Conservation (phyloP, 257 asterid genomes). For the Solanum chilense region DNA sequence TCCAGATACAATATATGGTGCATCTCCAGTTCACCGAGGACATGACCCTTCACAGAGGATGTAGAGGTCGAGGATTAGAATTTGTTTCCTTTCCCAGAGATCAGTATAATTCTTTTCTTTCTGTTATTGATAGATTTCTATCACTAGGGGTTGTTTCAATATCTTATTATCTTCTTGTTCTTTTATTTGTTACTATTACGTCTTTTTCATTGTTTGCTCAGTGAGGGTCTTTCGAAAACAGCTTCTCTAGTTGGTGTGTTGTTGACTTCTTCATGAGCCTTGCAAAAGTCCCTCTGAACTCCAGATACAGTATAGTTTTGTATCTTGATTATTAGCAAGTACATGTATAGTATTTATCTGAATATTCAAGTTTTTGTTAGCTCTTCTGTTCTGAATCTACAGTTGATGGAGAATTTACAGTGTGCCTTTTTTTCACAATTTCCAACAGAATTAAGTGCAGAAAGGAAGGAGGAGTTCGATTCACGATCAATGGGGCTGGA, state of each 20-base stretch:
- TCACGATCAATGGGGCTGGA: conserved; percentile 39
- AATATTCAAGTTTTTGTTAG: not conserved
- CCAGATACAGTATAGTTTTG: not conserved
- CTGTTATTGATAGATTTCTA: not conserved
- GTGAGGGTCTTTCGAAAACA: not conserved
- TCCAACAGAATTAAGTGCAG: conserved; percentile 35
- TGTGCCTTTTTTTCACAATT: not conserved
- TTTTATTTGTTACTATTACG: not conserved
- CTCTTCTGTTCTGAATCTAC: not conserved
- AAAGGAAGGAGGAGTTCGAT: conserved; percentile 59
- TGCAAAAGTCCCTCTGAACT: not conserved
- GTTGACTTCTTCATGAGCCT: not conserved
- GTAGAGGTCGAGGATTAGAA: not conserved
- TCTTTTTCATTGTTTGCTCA: not conserved
- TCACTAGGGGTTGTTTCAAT: not conserved
- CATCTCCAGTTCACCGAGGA: not conserved
- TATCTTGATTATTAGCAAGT: not conserved
- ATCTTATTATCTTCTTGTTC: not conserved
- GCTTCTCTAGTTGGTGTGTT: not conserved
- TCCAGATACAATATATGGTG: not conserved
- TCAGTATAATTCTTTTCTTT: not conserved
- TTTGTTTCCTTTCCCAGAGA: not conserved
- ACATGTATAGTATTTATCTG: not conserved
- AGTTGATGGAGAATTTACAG: not conserved
- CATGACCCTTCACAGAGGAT: not conserved